Evolutionary conservation across 768 basidiomycete species (phyloP).

Genomic region (Tremella yokohamensis): DNA sequence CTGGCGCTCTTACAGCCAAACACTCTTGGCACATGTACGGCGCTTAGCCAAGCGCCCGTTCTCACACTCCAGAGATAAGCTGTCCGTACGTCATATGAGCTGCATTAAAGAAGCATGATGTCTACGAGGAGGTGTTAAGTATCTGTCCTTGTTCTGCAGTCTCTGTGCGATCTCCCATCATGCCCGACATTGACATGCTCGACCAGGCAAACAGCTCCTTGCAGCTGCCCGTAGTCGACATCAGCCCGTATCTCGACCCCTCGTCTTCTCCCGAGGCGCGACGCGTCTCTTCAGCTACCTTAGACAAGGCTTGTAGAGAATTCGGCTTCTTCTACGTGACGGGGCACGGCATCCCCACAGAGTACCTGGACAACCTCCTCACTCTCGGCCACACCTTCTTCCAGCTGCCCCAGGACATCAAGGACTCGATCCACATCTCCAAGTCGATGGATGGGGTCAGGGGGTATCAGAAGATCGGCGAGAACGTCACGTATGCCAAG

Average conservation of each 20-base stretch:
- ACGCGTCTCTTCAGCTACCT: constrained; percentile 9
- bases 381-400: constrained; percentile 30
- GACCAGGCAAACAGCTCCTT: too few relatives aligned
- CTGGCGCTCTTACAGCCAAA: too few relatives aligned
- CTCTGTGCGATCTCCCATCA: too few relatives aligned
- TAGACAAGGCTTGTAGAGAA: constrained; percentile 26
- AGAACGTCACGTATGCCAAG: constrained; percentile 37
- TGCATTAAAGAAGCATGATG: too few relatives aligned
- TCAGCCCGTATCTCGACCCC: constrained; percentile 22
- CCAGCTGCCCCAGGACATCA: constrained; percentile 22
- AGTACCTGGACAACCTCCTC: constrained; percentile 21
- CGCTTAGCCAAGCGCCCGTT: too few relatives aligned
- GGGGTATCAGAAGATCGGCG: constrained; percentile 30
- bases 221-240: constrained; percentile 23
- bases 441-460: constrained; percentile 25
- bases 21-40: too few relatives aligned
- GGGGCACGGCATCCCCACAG: constrained; percentile 22
- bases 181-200: too few relatives aligned
- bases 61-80: too few relatives aligned
- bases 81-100: too few relatives aligned
- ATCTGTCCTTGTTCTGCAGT: too few relatives aligned
- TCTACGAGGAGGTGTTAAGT: too few relatives aligned
- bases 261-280: constrained; percentile 16
- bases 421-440: constrained; percentile 28
- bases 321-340: constrained; percentile 39